phyloP scores from a whole-genome alignment of 805 yeast genomes.

The Candida chauliodis region DNA sequence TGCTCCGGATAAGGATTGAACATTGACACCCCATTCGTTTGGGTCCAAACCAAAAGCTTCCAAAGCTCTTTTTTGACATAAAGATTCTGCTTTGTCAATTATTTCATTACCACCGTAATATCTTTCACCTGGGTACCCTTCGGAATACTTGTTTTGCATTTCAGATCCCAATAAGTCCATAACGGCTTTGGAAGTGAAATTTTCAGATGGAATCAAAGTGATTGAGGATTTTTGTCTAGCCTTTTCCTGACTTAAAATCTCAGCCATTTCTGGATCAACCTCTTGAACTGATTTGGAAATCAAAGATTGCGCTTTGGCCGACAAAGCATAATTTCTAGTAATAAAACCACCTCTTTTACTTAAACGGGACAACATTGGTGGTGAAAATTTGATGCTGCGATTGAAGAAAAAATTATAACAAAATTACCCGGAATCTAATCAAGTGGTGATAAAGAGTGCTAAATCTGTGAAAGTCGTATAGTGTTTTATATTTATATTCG shows the following conservation, averaged over 20 bases:
- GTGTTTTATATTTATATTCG: no score
- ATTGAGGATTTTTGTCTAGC: conserved; percentile 91
- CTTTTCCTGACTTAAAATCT: conserved; percentile 74
- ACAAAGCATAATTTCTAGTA: conserved; percentile 58
- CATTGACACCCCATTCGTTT: conserved; percentile 96
- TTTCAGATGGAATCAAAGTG: conserved; percentile 93
- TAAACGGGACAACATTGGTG: conserved; percentile 23
- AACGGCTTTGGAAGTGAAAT: conserved; percentile 93
- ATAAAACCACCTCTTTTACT: conserved; percentile 4
- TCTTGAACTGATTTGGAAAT: conserved; percentile 62
- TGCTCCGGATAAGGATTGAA: conserved; percentile 93
- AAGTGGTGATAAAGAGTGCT: no score
- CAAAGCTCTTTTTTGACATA: conserved; percentile 93
- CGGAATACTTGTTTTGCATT: conserved; percentile 98
- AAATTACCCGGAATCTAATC: neutral
- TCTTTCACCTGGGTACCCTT: conserved; percentile 98
- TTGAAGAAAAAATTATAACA: neutral
- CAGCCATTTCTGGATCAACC: conserved; percentile 76
- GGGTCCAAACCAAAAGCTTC: conserved; percentile 79
- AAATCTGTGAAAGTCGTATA: no score
- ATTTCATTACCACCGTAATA: conserved; percentile 98
- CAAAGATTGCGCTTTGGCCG: conserved; percentile 49
- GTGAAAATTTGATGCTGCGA: conserved; percentile 7
- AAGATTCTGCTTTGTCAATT: conserved; percentile 87
- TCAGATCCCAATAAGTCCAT: conserved; percentile 96